These are phyloP conservation scores for Microbotryum saponariae DNA, from an alignment of 1,284 basidiomycete genomes.

Conservation along the genomic window DNA sequence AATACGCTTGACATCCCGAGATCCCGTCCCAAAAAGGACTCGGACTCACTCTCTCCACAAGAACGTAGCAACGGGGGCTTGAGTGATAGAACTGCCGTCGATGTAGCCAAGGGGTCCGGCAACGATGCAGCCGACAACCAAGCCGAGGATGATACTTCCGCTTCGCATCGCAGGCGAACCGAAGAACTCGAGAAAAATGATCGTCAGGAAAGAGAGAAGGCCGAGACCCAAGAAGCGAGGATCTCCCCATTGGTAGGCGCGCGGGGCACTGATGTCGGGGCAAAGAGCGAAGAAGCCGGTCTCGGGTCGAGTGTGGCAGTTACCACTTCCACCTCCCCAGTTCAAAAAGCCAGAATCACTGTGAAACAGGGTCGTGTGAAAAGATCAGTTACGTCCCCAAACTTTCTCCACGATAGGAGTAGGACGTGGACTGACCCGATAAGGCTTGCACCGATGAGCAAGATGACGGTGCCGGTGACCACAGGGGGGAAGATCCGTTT, in stretches of 20 bases:
- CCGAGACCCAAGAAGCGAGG: conserved; percentile 77
- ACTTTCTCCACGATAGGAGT: background rate
- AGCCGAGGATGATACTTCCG: conserved; percentile 39
- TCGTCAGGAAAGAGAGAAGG: conserved; percentile 69
- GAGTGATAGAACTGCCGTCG: conserved; percentile 53
- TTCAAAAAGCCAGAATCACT: conserved; percentile 65
- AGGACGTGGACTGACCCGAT: too few species aligned
- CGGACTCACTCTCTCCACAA: conserved; percentile 52
- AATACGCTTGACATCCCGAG: background rate
- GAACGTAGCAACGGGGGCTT: conserved; percentile 68
- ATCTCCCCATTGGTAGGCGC: conserved; percentile 54
- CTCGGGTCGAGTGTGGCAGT: conserved; percentile 53
- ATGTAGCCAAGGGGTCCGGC: conserved; percentile 68
- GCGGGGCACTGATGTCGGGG: conserved; percentile 58
- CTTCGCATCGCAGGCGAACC: conserved; percentile 75
- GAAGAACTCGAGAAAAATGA: conserved; percentile 63
- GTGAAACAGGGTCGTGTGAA: conserved; percentile 62
- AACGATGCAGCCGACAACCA: conserved; percentile 65
- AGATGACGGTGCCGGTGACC: conserved; percentile 58
- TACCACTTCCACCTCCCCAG: conserved; percentile 58
- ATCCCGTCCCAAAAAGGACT: background rate
- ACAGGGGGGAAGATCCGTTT: conserved; percentile 70
- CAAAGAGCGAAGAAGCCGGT: conserved; percentile 62
- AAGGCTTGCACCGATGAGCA: conserved; percentile 59
- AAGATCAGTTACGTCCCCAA: conserved; percentile 44